A percentile compares a stretch with the other conserved stretches of the same genome.
Evolutionary conservation across 805 yeast species (phyloP).

Genomic region (Lipomyces kockii): DNA sequence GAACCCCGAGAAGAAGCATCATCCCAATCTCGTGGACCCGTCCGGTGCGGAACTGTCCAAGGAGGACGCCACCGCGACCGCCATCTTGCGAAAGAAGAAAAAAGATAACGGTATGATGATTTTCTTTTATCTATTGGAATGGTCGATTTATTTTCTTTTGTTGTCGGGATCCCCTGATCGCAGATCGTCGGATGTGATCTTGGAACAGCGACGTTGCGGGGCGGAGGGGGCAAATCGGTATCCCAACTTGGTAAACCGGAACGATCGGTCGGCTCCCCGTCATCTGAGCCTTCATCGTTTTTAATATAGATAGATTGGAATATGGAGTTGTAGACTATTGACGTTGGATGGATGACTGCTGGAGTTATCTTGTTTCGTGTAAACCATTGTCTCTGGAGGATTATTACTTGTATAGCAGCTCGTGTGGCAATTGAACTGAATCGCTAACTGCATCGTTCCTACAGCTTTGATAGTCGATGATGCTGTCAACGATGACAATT

Average conservation of each 20-base stretch:
- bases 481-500: constrained; percentile 95
- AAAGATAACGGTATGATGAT: constrained; percentile 72
- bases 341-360: neutral
- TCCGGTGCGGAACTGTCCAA: constrained; percentile 68
- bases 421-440: neutral
- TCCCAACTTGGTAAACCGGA: neutral
- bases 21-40: constrained; percentile 57
- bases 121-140: neutral
- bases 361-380: neutral
- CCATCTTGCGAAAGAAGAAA: constrained; percentile 96
- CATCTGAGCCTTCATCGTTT: neutral
- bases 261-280: constrained; percentile 1
- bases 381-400: neutral
- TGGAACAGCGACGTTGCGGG: neutral
- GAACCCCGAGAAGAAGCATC: constrained; percentile 41
- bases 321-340: neutral
- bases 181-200: neutral
- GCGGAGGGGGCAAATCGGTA: neutral
- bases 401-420: neutral
- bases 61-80: constrained; percentile 85
- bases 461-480: constrained; percentile 86
- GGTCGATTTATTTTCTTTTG: neutral
- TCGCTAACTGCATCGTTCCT: neutral
- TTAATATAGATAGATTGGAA: neutral
- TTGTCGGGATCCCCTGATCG: neutral